Conservation (phyloP, 179 eudicot genomes). For the Sideroxylon spinosum region DNA sequence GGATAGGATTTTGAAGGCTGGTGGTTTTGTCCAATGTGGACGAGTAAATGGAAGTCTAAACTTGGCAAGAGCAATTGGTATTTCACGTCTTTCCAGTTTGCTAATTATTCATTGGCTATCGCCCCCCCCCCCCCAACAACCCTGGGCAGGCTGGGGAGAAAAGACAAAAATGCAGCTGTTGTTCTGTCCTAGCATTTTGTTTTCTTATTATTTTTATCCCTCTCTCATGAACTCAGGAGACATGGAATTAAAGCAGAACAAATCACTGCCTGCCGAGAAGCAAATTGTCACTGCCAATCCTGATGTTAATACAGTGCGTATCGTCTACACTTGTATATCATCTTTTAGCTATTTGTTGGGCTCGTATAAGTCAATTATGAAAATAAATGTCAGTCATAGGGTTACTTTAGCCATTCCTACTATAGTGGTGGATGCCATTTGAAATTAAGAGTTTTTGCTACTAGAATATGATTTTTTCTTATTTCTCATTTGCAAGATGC, state of each 20-base stretch:
- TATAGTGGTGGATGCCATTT: no score
- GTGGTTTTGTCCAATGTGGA: slow-evolving; percentile 65
- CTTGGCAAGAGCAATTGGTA: slow-evolving; percentile 82
- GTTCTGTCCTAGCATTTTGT: not conserved
- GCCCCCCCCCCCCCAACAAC: no score
- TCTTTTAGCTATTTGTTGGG: not conserved
- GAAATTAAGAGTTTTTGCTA: not conserved
- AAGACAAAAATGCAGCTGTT: no score
- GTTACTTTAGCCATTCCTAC: not conserved
- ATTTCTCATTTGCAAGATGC: not conserved
- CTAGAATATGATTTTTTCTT: not conserved
- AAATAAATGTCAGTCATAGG: not conserved
- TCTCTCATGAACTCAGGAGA: slow-evolving; percentile 51
- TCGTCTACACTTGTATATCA: not conserved
- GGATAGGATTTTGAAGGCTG: slow-evolving; percentile 63
- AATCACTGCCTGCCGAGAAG: slow-evolving; percentile 58
- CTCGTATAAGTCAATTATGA: not conserved
- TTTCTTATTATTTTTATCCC: not conserved
- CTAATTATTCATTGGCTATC: not conserved
- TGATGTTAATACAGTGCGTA: slow-evolving; percentile 58
- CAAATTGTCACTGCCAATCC: slow-evolving; percentile 81
- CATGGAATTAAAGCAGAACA: slow-evolving; percentile 67
- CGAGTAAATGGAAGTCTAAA: slow-evolving; percentile 73
- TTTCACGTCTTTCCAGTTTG: not conserved
- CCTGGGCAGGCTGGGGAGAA: no score